phyloP scores from a whole-genome alignment of 345 rosid genomes.

The Arabis hirsuta region DNA sequence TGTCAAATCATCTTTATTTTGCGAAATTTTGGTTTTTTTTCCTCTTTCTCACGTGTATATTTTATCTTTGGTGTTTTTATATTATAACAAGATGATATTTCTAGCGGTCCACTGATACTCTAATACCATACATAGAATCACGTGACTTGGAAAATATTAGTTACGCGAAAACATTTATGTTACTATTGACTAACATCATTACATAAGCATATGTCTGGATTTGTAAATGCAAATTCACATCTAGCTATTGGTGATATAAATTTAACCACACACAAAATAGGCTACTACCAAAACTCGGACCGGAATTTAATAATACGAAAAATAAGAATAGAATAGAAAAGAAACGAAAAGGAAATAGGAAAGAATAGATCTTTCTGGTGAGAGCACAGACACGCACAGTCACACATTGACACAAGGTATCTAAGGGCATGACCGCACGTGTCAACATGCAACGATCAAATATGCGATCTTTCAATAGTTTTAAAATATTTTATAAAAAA shows the following conservation, averaged over 20 bases:
- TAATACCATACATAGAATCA: slow-evolving; percentile 6
- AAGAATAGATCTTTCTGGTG: slow-evolving; percentile 40
- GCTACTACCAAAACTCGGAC: slow-evolving; percentile 35
- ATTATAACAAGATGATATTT: slow-evolving; percentile 1
- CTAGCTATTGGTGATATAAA: neutral
- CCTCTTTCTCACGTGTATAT: slow-evolving; percentile 2
- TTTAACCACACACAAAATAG: neutral
- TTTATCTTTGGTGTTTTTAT: neutral
- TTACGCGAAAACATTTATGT: slow-evolving; percentile 21
- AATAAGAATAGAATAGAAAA: neutral
- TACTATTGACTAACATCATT: slow-evolving; percentile 3
- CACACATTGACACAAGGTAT: slow-evolving; percentile 43
- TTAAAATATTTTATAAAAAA: neutral
- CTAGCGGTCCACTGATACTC: slow-evolving; percentile 23
- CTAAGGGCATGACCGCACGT: slow-evolving; percentile 45
- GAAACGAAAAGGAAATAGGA: slow-evolving; percentile 20
- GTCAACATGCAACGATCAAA: slow-evolving; percentile 44
- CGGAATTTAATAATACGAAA: neutral
- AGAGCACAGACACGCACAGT: slow-evolving; percentile 22
- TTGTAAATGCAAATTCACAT: slow-evolving; percentile 4
- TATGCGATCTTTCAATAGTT: slow-evolving; percentile 16
- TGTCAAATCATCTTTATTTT: neutral
- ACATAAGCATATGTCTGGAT: slow-evolving; percentile 25
- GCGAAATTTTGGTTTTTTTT: neutral
- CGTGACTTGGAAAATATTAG: slow-evolving; percentile 3